Evolutionary conservation across 1,139 yeast genomes (phyloP).

Genomic region (Kodamaea suecica): DNA sequence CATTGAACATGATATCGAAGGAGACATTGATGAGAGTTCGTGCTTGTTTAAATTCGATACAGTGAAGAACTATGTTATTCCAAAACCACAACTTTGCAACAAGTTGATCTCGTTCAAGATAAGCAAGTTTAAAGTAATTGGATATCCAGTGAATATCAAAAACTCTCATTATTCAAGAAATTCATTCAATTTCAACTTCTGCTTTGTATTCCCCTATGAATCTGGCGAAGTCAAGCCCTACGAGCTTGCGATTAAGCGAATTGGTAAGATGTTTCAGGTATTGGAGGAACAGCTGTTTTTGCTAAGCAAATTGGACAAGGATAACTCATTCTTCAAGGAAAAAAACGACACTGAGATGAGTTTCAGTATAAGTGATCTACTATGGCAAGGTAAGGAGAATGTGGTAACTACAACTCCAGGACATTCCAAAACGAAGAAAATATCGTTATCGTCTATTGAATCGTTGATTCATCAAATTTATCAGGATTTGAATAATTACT

Average conservation of each 20-base stretch:
- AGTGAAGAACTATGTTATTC: constrained; percentile 86
- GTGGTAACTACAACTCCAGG: constrained; percentile 37
- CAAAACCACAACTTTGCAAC: constrained; percentile 89
- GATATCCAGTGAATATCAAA: constrained; percentile 86
- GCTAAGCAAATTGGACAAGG: constrained; percentile 53
- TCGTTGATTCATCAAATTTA: constrained; percentile 82
- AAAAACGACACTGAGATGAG: constrained; percentile 1
- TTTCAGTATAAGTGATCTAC: constrained; percentile 10
- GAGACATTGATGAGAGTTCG: constrained; percentile 10
- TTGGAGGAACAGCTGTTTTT: constrained; percentile 85
- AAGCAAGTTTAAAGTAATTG: constrained; percentile 68
- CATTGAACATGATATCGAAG: constrained; percentile 4
- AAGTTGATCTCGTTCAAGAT: constrained; percentile 71
- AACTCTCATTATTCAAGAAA: constrained; percentile 80
- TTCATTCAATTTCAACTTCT: constrained; percentile 87
- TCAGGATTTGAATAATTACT: constrained; percentile 90
- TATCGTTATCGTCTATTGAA: constrained; percentile 61
- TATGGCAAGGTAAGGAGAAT: constrained; percentile 9
- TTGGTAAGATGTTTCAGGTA: constrained; percentile 87
- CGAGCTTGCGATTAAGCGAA: constrained; percentile 77
- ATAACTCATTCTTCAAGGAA: constrained; percentile 34
- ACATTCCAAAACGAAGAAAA: constrained; percentile 38
- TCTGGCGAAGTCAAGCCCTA: constrained; percentile 75
- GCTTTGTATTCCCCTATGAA: constrained; percentile 83
- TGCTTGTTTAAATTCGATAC: constrained; percentile 76